phyloP scores from a whole-genome alignment of 179 eudicot species.

The Nepenthes alata region DNA sequence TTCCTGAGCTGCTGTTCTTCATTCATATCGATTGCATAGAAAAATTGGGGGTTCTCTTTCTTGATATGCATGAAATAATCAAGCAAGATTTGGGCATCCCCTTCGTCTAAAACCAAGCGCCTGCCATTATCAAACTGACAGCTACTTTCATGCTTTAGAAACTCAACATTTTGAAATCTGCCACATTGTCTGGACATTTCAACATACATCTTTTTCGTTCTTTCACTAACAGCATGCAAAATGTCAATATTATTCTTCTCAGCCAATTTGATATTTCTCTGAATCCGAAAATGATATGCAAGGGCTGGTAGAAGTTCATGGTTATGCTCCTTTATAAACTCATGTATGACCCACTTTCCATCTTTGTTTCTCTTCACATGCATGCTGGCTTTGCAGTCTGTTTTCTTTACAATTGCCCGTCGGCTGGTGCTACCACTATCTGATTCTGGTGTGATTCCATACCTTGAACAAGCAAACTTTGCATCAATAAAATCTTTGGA shows the following conservation, averaged over 20 bases:
- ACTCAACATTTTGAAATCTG: conserved; percentile 22
- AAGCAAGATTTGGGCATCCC: conserved; percentile 43
- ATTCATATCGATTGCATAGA: conserved; percentile 32
- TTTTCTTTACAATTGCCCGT: conserved; percentile 40
- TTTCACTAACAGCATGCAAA: conserved; percentile 74
- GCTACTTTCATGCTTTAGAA: conserved; percentile 19
- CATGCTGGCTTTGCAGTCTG: conserved; percentile 71
- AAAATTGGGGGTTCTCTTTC: conserved; percentile 26
- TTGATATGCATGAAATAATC: conserved; percentile 31
- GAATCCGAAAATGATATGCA: conserved; percentile 40
- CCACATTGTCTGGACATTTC: conserved; percentile 38
- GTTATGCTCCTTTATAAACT: conserved; percentile 56
- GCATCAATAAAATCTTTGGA: conserved; percentile 91
- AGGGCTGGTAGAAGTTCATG: conserved; percentile 58
- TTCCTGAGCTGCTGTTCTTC: conserved; percentile 32
- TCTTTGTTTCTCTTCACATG: conserved; percentile 56
- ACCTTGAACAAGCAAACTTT: conserved; percentile 92
- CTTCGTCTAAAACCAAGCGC: conserved; percentile 25
- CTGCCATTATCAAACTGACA: conserved; percentile 25
- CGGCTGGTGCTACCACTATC: conserved; percentile 29
- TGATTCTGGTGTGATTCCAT: conserved; percentile 49
- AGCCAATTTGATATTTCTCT: conserved; percentile 27
- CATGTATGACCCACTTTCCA: conserved; percentile 64
- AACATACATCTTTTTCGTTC: conserved; percentile 43
- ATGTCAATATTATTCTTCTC: conserved; percentile 42